Percentiles rank a stretch among this genome's conserved stretches.
Evolutionary conservation across 2,329 filamentous ascomycete genomes (phyloP).

Genomic region (Bipolaris bicolor): DNA sequence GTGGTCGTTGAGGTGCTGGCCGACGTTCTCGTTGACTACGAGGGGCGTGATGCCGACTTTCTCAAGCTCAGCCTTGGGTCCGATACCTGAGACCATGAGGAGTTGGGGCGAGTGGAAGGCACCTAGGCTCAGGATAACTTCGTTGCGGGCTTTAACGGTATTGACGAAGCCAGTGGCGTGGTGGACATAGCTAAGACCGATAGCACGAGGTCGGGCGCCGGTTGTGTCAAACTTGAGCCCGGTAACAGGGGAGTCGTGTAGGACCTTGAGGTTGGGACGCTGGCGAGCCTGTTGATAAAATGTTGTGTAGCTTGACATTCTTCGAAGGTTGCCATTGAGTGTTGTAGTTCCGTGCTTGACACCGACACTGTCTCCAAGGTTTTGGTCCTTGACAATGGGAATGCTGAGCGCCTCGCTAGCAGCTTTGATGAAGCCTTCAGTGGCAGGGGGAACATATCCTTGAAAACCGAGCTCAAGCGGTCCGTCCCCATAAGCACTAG

Average conservation of each 20-base stretch:
- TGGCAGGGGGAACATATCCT: constrained; percentile 38
- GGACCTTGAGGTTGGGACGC: constrained; percentile 37
- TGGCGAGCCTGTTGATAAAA: constrained; percentile 39
- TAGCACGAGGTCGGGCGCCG: constrained; percentile 23
- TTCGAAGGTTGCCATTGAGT: constrained; percentile 24
- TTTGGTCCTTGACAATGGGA: constrained; percentile 44
- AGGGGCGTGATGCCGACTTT: constrained; percentile 29
- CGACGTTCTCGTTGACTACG: constrained; percentile 42
- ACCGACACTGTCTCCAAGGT: constrained; percentile 37
- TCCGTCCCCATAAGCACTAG: constrained; percentile 34
- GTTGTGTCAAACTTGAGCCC: constrained; percentile 28
- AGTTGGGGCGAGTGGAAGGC: constrained; percentile 48
- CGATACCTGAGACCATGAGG: constrained; percentile 50
- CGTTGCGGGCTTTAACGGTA: constrained; percentile 37
- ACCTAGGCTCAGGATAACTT: constrained; percentile 42
- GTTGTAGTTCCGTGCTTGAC: constrained; percentile 43
- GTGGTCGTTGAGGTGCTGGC: constrained; percentile 36
- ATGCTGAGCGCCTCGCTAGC: constrained; percentile 36
- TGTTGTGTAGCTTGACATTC: constrained; percentile 41
- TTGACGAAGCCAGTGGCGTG: constrained; percentile 31
- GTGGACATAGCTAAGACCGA: constrained; percentile 37
- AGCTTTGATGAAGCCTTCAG: constrained; percentile 37
- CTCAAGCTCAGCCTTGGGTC: constrained; percentile 32
- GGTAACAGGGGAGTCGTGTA: constrained; percentile 37
- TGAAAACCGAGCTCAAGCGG: constrained; percentile 40